These are phyloP conservation scores for Rugonectria rugulosa DNA, from an alignment of 2,329 filamentous ascomycete genomes.

Conservation along the genomic window DNA sequence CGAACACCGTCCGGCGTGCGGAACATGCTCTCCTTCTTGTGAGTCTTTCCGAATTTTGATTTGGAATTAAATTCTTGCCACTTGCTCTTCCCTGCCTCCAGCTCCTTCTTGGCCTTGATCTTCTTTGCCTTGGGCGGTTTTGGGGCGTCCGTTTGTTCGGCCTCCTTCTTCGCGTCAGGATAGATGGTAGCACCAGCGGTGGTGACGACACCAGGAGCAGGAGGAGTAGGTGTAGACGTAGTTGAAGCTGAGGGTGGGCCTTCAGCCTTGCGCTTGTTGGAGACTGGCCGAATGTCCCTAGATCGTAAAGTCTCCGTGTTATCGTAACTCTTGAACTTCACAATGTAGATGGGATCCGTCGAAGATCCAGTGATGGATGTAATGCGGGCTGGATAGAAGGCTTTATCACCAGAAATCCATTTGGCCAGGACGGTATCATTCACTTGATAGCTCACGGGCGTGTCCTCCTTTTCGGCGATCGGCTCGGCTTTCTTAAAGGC, in stretches of 20 bases:
- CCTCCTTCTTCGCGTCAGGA: constrained; percentile 67
- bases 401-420: constrained; percentile 88
- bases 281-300: constrained; percentile 83
- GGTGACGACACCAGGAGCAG: constrained; percentile 55
- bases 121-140: constrained; percentile 86
- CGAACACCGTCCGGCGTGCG: constrained; percentile 86
- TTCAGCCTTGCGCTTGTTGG: constrained; percentile 88
- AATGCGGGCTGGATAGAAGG: constrained; percentile 91
- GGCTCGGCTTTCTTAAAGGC: constrained; percentile 67
- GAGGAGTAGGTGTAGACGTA: constrained; percentile 47
- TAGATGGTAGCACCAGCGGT: constrained; percentile 66
- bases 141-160: constrained; percentile 68
- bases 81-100: constrained; percentile 89
- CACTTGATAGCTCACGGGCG: constrained; percentile 73
- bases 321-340: constrained; percentile 93
- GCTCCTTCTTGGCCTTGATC: constrained; percentile 87
- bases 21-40: constrained; percentile 97
- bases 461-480: constrained; percentile 58
- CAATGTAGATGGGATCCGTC: constrained; percentile 89
- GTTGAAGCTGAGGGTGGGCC: constrained; percentile 63
- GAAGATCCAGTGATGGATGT: constrained; percentile 92
- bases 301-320: constrained; percentile 82
- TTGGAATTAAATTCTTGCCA: constrained; percentile 95
- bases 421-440: constrained; percentile 92
- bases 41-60: constrained; percentile 69